Evolutionary conservation across 257 asterid species (phyloP), one percentile per base, ranked within the genome.

Genomic region (Solanum ossicruentum): DNA sequence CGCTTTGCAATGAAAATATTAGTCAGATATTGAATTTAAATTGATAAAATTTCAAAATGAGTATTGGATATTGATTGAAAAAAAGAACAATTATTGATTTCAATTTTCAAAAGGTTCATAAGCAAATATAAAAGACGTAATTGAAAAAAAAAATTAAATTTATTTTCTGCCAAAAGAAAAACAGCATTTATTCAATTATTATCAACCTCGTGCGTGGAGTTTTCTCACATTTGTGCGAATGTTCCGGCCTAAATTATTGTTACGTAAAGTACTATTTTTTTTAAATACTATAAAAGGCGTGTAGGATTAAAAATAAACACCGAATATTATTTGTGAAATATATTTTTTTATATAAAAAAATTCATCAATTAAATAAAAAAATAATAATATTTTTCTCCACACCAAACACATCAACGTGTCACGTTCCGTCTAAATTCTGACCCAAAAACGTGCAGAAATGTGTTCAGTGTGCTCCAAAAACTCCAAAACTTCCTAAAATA

Each of bases 21-120:
- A 36, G 39, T 36, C 39, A 36, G 0, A 36, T 36, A 36, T 36
- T 56, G 16, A 21, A 61, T 61, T 61, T 2, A 23, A 15, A 21
- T 61, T 61, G 5, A 23, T 8, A 1, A 12, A 3, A 61, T 0
- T 8, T 63, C 6, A 23, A 12, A 23, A 23, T 8, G 0, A 5
- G 1, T 23, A 23, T 12, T 11, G 3, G 1, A 23, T 23, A 15
- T 1, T 1, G 0, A 10, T 1, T n/a, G 67, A 15, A 7, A 3
- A 3, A n/a, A 60, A 6, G 5, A 60, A n/a, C 3, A 10, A 21
- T 60, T 60, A 21, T 60, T 60, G 15, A 5, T 61, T 12, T 23
- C 18, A 2, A 63, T 21, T 23, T 63, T 12, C 17, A 23, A 6
- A 23, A 63, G 9, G 39, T 23, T 63, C 5, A 21, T 63, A 23